phyloP scores from a whole-genome alignment of 805 yeast genomes.

The Kodamaea leandrae region DNA sequence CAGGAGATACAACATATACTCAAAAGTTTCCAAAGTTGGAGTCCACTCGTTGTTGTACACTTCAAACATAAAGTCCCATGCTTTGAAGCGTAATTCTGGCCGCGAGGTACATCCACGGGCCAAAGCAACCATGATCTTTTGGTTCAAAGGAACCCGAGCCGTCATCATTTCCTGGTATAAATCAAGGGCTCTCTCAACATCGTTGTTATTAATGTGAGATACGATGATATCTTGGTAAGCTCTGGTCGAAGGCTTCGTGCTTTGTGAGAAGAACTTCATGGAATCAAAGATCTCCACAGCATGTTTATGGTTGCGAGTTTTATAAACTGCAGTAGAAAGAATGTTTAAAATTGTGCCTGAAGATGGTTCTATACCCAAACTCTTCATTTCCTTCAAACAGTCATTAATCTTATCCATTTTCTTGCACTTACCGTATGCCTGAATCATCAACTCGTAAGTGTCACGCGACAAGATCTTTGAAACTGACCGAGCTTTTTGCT shows the following conservation, averaged over 20 bases:
- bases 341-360: slow-evolving; percentile 52
- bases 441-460: slow-evolving; percentile 45
- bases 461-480: slow-evolving; percentile 30
- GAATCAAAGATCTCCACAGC: slow-evolving; percentile 77
- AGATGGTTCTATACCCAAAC: slow-evolving; percentile 39
- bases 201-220: slow-evolving; percentile 57
- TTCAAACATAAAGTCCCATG: slow-evolving; percentile 78
- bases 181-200: slow-evolving; percentile 73
- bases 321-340: slow-evolving; percentile 57
- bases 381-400: slow-evolving; percentile 37
- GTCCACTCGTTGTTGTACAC: slow-evolving; percentile 47
- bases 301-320: slow-evolving; percentile 48
- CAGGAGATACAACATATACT: slow-evolving; percentile 72
- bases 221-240: slow-evolving; percentile 74
- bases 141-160: slow-evolving; percentile 27
- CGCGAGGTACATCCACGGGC: slow-evolving; percentile 68
- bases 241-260: slow-evolving; percentile 62
- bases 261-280: slow-evolving; percentile 73
- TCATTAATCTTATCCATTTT: slow-evolving; percentile 39
- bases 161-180: slow-evolving; percentile 65
- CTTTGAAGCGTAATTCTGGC: slow-evolving; percentile 46
- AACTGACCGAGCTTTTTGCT: slow-evolving; percentile 20
- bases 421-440: slow-evolving; percentile 43
- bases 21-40: slow-evolving; percentile 51
- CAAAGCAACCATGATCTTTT: slow-evolving; percentile 47